Conservation (phyloP, 2,329 filamentous ascomycete genomes). For the Teratosphaeria pseudoeucalypti region DNA sequence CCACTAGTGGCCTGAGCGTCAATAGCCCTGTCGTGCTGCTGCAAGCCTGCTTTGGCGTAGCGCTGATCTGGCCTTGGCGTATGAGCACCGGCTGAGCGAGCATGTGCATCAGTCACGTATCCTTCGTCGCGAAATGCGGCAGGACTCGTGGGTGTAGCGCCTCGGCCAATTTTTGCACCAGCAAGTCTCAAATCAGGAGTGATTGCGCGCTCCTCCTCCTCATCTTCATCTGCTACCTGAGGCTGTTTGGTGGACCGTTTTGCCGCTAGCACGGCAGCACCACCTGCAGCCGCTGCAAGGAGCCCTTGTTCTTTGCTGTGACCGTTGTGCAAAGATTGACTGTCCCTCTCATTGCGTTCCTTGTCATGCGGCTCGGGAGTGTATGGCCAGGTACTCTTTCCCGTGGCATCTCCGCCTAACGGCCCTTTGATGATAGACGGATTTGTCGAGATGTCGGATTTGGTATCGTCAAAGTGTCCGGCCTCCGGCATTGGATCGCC, state of each 20-base stretch:
- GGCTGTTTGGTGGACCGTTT: slow-evolving; percentile 27
- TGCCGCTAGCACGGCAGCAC: slow-evolving; percentile 16
- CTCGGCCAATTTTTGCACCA: slow-evolving; percentile 7
- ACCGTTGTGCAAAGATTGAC: slow-evolving; percentile 8
- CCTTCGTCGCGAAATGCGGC: slow-evolving; percentile 69
- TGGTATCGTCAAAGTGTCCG: slow-evolving; percentile 50
- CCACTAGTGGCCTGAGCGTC: slow-evolving; percentile 31
- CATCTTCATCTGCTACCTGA: slow-evolving; percentile 21
- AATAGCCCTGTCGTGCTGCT: slow-evolving; percentile 40
- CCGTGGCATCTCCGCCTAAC: slow-evolving; percentile 49
- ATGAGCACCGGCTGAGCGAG: slow-evolving; percentile 32
- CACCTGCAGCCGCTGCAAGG: slow-evolving; percentile 17
- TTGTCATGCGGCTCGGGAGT: slow-evolving; percentile 18
- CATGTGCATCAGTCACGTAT: slow-evolving; percentile 70
- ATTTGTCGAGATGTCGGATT: slow-evolving; percentile 66
- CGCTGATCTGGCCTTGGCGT: slow-evolving; percentile 33
- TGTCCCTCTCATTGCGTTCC: slow-evolving; percentile 4
- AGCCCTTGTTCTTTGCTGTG: slow-evolving; percentile 10
- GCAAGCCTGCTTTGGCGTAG: slow-evolving; percentile 47
- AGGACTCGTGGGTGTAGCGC: slow-evolving; percentile 39
- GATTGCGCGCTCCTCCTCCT: slow-evolving; percentile 22
- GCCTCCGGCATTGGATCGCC: slow-evolving; percentile 67
- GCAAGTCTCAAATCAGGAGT: slow-evolving; percentile 26
- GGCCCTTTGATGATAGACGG: slow-evolving; percentile 73
- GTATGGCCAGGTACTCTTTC: slow-evolving; percentile 33